Evolutionary conservation across 257 asterid species (phyloP).

Genomic region (Mentha longifolia): DNA sequence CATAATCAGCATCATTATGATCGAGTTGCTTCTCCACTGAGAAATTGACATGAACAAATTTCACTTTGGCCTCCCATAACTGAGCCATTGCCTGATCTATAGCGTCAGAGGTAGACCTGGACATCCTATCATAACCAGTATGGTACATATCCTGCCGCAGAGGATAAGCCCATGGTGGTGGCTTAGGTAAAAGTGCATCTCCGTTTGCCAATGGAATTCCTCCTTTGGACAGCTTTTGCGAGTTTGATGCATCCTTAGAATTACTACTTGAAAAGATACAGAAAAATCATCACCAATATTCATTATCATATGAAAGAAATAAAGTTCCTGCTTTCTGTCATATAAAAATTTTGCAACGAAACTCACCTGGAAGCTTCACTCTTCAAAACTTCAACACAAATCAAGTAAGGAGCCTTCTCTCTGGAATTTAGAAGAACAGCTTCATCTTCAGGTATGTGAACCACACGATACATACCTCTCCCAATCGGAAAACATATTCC

Average conservation of each 20-base stretch:
- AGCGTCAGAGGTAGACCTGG: constrained; percentile 93
- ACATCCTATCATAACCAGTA: constrained; percentile 83
- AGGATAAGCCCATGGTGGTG: constrained; percentile 99
- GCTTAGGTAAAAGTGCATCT: constrained; percentile 91
- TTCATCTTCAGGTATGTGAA: constrained; percentile 97
- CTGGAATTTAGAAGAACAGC: constrained; percentile 98
- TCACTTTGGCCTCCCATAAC: constrained; percentile 85
- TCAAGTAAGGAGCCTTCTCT: constrained; percentile 98
- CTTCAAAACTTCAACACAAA: constrained; percentile 93
- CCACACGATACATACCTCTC: constrained; percentile 94
- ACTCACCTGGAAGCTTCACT: constrained; percentile 81
- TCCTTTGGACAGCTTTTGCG: constrained; percentile 93
- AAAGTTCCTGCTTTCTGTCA: constrained; percentile 12
- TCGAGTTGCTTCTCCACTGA: constrained; percentile 63
- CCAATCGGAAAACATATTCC: constrained; percentile 98
- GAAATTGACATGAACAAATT: constrained; percentile 61
- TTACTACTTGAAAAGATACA: constrained; percentile 51
- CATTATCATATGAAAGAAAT: constrained; percentile 8
- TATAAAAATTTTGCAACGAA: constrained; percentile 18
- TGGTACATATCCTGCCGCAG: constrained; percentile 78
- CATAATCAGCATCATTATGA: constrained; percentile 39
- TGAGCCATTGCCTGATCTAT: constrained; percentile 98
- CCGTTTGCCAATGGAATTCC: constrained; percentile 99
- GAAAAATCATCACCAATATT: constrained; percentile 29
- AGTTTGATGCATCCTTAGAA: constrained; percentile 65